A percentile compares a stretch with the other conserved stretches of the same genome.
phyloP scores from a whole-genome alignment of 1,284 basidiomycete genomes.

The Vanrija humicola region DNA sequence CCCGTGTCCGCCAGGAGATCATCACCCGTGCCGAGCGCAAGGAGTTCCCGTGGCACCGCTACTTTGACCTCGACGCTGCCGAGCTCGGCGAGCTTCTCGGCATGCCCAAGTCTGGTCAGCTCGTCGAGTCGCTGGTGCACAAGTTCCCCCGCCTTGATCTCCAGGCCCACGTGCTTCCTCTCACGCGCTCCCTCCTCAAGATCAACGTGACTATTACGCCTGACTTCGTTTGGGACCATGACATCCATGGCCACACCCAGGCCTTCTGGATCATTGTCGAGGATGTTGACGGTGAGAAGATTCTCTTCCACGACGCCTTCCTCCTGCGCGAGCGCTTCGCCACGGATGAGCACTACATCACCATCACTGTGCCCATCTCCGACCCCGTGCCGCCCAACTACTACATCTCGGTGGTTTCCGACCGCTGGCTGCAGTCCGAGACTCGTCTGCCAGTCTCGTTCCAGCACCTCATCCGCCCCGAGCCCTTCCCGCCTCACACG shows the following conservation, averaged over 20 bases:
- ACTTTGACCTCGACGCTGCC: slow-evolving; percentile 83
- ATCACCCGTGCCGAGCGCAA: slow-evolving; percentile 92
- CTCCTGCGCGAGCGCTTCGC: slow-evolving; percentile 86
- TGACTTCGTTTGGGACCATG: slow-evolving; percentile 96
- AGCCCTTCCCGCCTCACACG: slow-evolving; percentile 92
- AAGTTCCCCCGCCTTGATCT: slow-evolving; percentile 92
- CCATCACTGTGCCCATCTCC: slow-evolving; percentile 91
- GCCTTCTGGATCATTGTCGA: slow-evolving; percentile 91
- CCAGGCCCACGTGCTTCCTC: slow-evolving; percentile 89
- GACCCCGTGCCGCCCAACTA: slow-evolving; percentile 97
- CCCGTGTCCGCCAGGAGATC: slow-evolving; percentile 62
- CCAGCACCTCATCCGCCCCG: slow-evolving; percentile 95
- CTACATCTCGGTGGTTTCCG: slow-evolving; percentile 91
- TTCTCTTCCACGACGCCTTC: slow-evolving; percentile 92
- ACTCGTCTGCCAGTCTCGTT: slow-evolving; percentile 93
- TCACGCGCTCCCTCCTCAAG: slow-evolving; percentile 80
- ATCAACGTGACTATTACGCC: slow-evolving; percentile 88
- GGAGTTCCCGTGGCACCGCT: slow-evolving; percentile 97
- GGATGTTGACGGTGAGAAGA: slow-evolving; percentile 93
- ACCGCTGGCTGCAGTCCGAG: slow-evolving; percentile 93
- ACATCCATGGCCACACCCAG: slow-evolving; percentile 82
- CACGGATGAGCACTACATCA: slow-evolving; percentile 87
- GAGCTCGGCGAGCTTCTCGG: slow-evolving; percentile 93
- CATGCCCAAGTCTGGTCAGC: slow-evolving; percentile 82
- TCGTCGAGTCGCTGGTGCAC: slow-evolving; percentile 92